Base-by-base conservation (phyloP, 2,329 filamentous ascomycete species). In the Orbilia oligospora region DNA sequence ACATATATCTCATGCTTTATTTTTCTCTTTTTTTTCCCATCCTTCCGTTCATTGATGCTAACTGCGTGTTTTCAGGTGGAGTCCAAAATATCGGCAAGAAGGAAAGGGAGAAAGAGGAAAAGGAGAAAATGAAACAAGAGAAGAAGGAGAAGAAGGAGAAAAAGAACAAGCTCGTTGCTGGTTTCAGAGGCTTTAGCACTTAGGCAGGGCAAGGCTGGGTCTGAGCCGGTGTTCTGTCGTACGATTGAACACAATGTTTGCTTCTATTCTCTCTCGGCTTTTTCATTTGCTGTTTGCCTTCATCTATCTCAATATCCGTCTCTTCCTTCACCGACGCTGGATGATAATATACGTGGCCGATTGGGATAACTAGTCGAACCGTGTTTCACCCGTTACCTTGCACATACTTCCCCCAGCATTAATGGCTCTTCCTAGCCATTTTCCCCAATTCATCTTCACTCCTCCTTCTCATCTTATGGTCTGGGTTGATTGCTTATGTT, bases 61-160 rank as follows among this genome's bases (percentile, higher is more conserved):
- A 83, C 56, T 61, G 27, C 27, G 71, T 58, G 2, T 80, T 72
- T 55, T 80, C 80, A 87, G 86, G 86, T 80, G 87, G 87, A 55
- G 87, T 86, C 46, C 88, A 89, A 81, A 87, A 89, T 81, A 86
- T 87, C 76, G 88, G 87, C 79, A 85, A 86, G 68, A 86, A 87
- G 80, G 83, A 86, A 16, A 86, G 87, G 80, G 83, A 86, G 14
- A 86, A 84, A 24, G 56, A 61, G 67, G 83, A 85, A 16, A 84
- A 83, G 63, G 81, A 80, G 75, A 81, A 84, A 61, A 67, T 72
- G 44, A 75, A 80, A 51, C 81, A 84, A 70, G 84, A 87, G 70
- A 85, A 86, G 77, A 86, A 88, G 80, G 87, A 89, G 1, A 85
- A 85, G 81, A 88, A 88, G 77, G 81, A 87, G 44, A 78, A 72